Evolutionary conservation across 345 rosid species (phyloP), one percentile per base, ranked within the genome.

Genomic region (Melaleuca quinquenervia): DNA sequence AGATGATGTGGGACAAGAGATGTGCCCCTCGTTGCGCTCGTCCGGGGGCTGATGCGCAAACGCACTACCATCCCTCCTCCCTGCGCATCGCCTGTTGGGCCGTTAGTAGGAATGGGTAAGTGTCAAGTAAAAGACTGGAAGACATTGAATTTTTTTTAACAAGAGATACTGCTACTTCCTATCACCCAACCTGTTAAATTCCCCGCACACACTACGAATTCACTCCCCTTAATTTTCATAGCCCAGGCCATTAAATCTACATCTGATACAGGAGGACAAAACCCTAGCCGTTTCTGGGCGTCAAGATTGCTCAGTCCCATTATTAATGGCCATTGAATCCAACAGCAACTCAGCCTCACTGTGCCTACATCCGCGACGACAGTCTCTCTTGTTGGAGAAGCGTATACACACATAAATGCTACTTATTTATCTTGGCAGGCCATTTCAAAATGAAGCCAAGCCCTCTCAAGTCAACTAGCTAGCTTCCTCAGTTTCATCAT

Each of bases 261-360:
- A 87, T 78, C 36, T 18, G 8, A 32, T 10, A 6, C 27, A 58
- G 41, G 32, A 44, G 84, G 82, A 51, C 80, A 44, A 53, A 82
- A 27, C 84, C 84, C 60, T 82, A 82, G 45, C 87, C 88, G 60
- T 84, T 83, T 11, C 58, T 75, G 86, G 87, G 85, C 87, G 91
- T 89, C 88, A 70, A 70, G 89, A 86, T 84, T 49, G 70, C 88
- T 52, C 85, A 84, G 80, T 32, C 64, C 83, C 50, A 22, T 64
- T 51, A 49, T 85, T 55, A 82, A 84, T 70, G 82, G 62, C 84
- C 86, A 78, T 87, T 82, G 64, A 85, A 88, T 87, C 89, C 87
- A 82, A 82, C 86, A 52, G 82, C 88, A 6, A 52, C 85, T 74
- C 82, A 49, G 51, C 58, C 21, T 15, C 48, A n/a, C 55, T 76